Evolutionary conservation across 129 eudicot species (phyloP), one percentile per base, ranked within the genome.

Genomic region (Pulicaria dysenterica): DNA sequence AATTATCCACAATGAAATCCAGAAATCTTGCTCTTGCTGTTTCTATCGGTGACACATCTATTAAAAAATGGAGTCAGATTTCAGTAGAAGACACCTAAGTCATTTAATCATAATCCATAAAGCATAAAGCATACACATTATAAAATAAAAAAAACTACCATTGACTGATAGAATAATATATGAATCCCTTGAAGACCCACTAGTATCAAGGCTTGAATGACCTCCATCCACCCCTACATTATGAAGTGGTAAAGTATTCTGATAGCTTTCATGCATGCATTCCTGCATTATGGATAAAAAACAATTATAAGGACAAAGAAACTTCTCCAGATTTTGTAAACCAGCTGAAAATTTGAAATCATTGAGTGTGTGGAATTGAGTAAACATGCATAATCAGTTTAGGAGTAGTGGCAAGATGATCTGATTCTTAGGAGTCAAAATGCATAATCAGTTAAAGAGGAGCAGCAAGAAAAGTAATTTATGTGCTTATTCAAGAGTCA

Each of bases 11-110:
- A 13, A 95, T 38, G 64, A 95, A 82, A 67, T 90, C 97, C 81
- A 95, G 67, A 70, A 95, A 88, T 69, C 96, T 88, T 12, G 89
- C 88, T 74, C 94, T 84, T 31, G 99, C 97, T 9, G 84, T 83
- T 83, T 95, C 99, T 57, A 95, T 81, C 16, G 99, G 97, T 54
- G 85, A 68, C 57, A 95, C 58, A 86, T 95, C 99, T 94, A 73
- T 8, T 58, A 62, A 39, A 38, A 7, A 57, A 62, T 61, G 40
- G 17, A 60, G 13, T 47, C 50, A 56, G 66, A 60, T 44, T 38
- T 46, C 69, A 73, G 67, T 58, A 15, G 3, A 13, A 19, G 65
- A n/a, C 3, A 56, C 8, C 7, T n/a, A 14, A 5, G 69, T 80
- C 55, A 50, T 19, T 17, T 56, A 55, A 44, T 54, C 5, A 37